Evolutionary conservation across 2,329 filamentous ascomycete species (phyloP).

Genomic region (Pseudogymnoascus sp.): DNA sequence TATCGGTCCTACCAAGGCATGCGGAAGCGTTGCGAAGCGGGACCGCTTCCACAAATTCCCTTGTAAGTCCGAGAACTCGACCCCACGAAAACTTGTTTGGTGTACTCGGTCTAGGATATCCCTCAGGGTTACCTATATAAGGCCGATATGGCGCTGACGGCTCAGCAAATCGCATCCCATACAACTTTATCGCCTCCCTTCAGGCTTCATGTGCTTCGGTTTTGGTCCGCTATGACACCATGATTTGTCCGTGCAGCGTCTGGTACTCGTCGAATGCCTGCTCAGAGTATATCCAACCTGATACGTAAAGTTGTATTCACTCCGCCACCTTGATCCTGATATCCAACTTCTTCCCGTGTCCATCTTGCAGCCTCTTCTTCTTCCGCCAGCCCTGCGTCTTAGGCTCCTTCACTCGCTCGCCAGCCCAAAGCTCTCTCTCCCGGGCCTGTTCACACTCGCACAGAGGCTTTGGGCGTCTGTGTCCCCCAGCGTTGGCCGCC

Average conservation of each 20-base stretch:
- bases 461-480: slow-evolving; percentile 18
- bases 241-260: background rate
- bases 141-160: background rate
- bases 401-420: slow-evolving; percentile 13
- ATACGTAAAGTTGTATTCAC: background rate
- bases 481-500: background rate
- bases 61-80: background rate
- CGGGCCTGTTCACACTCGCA: slow-evolving; percentile 27
- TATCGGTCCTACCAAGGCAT: background rate
- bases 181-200: background rate
- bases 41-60: background rate
- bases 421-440: slow-evolving; percentile 26
- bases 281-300: background rate
- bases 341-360: background rate
- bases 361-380: slow-evolving; percentile 2
- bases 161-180: background rate
- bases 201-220: background rate
- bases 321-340: slow-evolving; percentile 1
- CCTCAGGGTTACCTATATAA: background rate
- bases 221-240: background rate
- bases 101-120: background rate
- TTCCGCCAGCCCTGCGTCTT: slow-evolving; percentile 18
- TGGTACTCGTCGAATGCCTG: background rate
- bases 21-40: slow-evolving; percentile 5
- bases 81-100: slow-evolving; percentile 3